A percentile compares a stretch with the other conserved stretches of the same genome.
phyloP scores from a whole-genome alignment of 2,329 filamentous ascomycete genomes.

The Sporothrix inflata region DNA sequence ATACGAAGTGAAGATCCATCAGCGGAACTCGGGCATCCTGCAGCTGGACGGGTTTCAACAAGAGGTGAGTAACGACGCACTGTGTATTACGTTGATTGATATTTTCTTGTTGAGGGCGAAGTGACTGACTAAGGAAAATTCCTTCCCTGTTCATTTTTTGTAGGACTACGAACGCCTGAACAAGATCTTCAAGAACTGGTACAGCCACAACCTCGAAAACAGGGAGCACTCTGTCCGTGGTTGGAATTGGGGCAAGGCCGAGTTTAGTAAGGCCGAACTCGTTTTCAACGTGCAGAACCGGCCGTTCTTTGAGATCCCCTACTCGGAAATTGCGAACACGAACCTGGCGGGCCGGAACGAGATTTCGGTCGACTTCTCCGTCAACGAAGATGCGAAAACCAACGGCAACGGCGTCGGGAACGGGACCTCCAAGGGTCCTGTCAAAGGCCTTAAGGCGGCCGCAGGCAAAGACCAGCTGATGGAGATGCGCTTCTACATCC shows the following conservation, averaged over 20 bases:
- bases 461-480: constrained; percentile 91
- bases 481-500: constrained; percentile 99
- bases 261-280: constrained; percentile 93
- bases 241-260: constrained; percentile 99
- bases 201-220: constrained; percentile 87
- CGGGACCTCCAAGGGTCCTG: constrained; percentile 62
- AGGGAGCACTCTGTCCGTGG: constrained; percentile 93
- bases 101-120: background rate
- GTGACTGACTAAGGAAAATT: background rate
- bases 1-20: constrained; percentile 89
- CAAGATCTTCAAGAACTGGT: constrained; percentile 98
- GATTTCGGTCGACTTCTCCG: constrained; percentile 90
- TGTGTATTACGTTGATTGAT: background rate
- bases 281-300: constrained; percentile 96
- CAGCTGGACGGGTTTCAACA: constrained; percentile 95
- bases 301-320: constrained; percentile 94
- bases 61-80: constrained; percentile 54
- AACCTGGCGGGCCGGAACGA: constrained; percentile 98
- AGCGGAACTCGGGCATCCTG: constrained; percentile 80
- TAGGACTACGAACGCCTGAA: constrained; percentile 85
- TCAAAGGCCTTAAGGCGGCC: constrained; percentile 84
- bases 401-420: constrained; percentile 54
- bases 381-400: constrained; percentile 72
- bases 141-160: background rate
- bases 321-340: constrained; percentile 96